Evolutionary conservation across 495 filamentous ascomycete species (phyloP).

Genomic region (Penicillium canariense): DNA sequence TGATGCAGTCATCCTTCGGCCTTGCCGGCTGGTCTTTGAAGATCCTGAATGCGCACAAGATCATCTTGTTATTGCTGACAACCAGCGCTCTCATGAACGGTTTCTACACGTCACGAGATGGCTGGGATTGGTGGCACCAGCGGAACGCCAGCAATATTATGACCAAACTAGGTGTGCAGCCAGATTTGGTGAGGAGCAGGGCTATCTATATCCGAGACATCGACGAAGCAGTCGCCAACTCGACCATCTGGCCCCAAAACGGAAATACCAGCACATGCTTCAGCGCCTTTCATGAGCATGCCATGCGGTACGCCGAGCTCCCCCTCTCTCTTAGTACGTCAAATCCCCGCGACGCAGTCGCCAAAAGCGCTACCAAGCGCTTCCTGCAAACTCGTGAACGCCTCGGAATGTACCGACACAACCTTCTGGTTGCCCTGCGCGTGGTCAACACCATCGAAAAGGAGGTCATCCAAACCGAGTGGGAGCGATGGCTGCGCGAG

Average conservation of each 20-base stretch:
- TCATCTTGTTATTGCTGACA: slow-evolving; percentile 67
- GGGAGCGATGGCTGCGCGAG: slow-evolving; percentile 81
- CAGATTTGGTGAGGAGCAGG: slow-evolving; percentile 77
- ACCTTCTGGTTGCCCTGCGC: slow-evolving; percentile 85
- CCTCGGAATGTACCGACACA: slow-evolving; percentile 83
- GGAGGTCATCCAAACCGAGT: slow-evolving; percentile 81
- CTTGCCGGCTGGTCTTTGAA: slow-evolving; percentile 62
- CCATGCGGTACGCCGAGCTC: slow-evolving; percentile 30
- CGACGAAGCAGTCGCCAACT: slow-evolving; percentile 59
- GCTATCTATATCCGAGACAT: slow-evolving; percentile 81
- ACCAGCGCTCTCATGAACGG: slow-evolving; percentile 68
- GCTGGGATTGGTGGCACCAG: slow-evolving; percentile 81
- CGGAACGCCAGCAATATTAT: slow-evolving; percentile 76
- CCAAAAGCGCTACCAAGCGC: slow-evolving; percentile 60
- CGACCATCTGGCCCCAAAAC: slow-evolving; percentile 33
- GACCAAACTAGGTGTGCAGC: slow-evolving; percentile 71
- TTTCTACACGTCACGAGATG: slow-evolving; percentile 64
- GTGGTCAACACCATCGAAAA: slow-evolving; percentile 85
- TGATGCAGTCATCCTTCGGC: slow-evolving; percentile 72
- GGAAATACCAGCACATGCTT: slow-evolving; percentile 45
- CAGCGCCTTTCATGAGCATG: slow-evolving; percentile 44
- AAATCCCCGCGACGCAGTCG: slow-evolving; percentile 39
- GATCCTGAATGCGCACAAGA: slow-evolving; percentile 67
- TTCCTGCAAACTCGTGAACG: slow-evolving; percentile 75
- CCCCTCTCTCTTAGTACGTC: slow-evolving; percentile 34